A percentile compares a stretch with the other conserved stretches of the same genome.
phyloP scores from a whole-genome alignment of 225 moss, liverwort and hornwort genomes.

The Pseudoscleropodium purum region DNA sequence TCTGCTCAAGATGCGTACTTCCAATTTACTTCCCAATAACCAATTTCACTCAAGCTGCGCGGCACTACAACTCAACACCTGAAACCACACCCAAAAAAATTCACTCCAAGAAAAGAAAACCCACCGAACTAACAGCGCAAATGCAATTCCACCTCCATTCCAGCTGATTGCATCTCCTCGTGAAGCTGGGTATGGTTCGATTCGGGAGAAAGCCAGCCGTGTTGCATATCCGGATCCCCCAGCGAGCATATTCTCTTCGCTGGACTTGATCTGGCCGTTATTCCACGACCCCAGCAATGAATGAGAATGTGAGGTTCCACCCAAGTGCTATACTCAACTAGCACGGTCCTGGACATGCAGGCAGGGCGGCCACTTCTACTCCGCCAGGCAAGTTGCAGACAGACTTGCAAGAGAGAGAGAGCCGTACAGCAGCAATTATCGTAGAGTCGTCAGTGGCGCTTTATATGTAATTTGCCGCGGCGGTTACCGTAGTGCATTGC shows the following conservation, averaged over 20 bases:
- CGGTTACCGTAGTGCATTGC: not conserved
- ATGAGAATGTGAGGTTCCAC: not conserved
- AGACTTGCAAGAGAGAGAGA: not conserved
- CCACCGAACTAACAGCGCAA: not conserved
- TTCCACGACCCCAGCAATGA: not conserved
- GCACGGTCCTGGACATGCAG: not conserved
- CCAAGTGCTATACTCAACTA: not conserved
- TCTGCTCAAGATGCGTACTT: not conserved
- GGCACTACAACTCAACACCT: not conserved
- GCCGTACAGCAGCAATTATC: not conserved
- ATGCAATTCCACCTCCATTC: not conserved
- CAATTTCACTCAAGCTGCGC: not conserved
- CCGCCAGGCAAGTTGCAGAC: not conserved
- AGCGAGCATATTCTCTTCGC: not conserved
- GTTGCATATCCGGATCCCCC: not conserved
- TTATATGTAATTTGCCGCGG: not conserved
- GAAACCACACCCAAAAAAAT: not conserved
- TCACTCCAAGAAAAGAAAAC: not conserved
- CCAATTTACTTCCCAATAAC: too few relatives aligned
- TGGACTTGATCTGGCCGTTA: not conserved
- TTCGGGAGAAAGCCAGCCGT: too few relatives aligned
- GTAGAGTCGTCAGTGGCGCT: not conserved
- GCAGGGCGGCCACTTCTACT: not conserved
- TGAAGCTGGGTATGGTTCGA: not conserved
- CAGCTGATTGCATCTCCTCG: not conserved